A percentile compares a stretch with the other conserved stretches of the same genome.
Conservation (phyloP, 176 grass and related monocot species). For the Typha latifolia region DNA sequence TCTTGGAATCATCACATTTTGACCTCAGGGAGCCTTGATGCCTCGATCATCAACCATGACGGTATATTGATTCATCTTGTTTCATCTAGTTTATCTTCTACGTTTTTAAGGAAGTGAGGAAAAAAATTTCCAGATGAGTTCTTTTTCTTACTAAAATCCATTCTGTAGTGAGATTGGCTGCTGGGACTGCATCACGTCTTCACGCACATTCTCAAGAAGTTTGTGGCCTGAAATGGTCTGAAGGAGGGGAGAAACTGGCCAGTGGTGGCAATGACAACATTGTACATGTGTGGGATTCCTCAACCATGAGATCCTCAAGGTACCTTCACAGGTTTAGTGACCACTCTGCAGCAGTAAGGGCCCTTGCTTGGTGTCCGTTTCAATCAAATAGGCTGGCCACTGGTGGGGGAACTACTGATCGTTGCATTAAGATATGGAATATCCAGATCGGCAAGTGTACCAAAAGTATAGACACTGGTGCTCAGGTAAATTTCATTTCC, state of each 20-base stretch:
- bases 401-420: conserved; percentile 24
- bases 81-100: background rate
- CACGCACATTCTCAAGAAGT: conserved; percentile 25
- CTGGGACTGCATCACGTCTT: background rate
- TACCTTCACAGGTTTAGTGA: conserved; percentile 25
- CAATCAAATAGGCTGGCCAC: conserved; percentile 19
- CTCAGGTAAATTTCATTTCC: conserved; percentile 20
- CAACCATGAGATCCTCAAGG: conserved; percentile 7
- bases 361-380: conserved; percentile 34
- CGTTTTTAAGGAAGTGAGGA: background rate
- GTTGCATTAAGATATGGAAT: conserved; percentile 31
- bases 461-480: conserved; percentile 14
- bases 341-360: conserved; percentile 22
- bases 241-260: conserved; percentile 14
- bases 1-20: conserved; percentile 27
- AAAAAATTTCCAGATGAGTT: background rate
- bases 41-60: conserved; percentile 32
- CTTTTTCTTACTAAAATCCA: background rate
- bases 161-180: conserved; percentile 21
- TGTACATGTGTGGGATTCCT: conserved; percentile 24
- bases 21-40: conserved; percentile 31
- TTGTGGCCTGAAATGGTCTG: conserved; percentile 31
- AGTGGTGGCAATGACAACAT: conserved; percentile 30
- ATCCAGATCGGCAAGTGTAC: conserved; percentile 21
- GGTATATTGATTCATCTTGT: conserved; percentile 8